Conservation (phyloP, 805 yeast species). For the Saturnispora sekii region DNA sequence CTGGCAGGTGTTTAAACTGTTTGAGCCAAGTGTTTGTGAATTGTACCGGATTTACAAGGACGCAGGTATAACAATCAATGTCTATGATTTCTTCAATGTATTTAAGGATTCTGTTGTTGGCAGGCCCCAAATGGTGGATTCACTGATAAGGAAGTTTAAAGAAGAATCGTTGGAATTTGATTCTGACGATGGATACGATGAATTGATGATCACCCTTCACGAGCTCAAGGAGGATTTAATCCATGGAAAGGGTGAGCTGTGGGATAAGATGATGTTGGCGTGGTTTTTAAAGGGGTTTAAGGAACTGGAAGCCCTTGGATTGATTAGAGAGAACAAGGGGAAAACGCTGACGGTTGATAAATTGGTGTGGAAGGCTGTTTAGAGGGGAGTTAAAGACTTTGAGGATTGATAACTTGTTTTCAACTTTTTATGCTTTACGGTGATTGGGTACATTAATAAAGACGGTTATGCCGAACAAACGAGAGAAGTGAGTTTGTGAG, state of each 20-base stretch:
- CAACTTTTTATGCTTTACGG: too few species aligned
- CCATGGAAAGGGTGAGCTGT: constrained; percentile 31
- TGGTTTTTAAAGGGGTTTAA: constrained; percentile 69
- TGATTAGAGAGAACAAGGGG: constrained; percentile 49
- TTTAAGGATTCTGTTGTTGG: constrained; percentile 26
- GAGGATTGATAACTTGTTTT: background rate
- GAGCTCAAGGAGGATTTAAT: constrained; percentile 21
- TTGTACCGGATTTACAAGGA: constrained; percentile 68
- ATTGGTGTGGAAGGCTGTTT: constrained; percentile 60
- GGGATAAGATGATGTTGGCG: constrained; percentile 57
- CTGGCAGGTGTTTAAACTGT: constrained; percentile 24
- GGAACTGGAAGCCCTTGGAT: constrained; percentile 62
- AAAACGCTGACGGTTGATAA: constrained; percentile 63
- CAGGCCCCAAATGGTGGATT: constrained; percentile 13
- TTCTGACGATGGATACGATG: constrained; percentile 2
- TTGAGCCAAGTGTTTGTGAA: constrained; percentile 43
- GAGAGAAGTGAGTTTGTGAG: too few species aligned
- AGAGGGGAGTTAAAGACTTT: constrained; percentile 2
- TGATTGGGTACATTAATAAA: too few species aligned
- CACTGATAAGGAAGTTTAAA: constrained; percentile 11
- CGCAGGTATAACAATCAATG: constrained; percentile 48
- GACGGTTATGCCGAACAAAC: too few species aligned
- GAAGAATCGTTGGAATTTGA: background rate
- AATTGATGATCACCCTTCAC: background rate
- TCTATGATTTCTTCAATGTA: constrained; percentile 28